phyloP scores from a whole-genome alignment of 177 flowering plant genomes.

The Tripterygium wilfordii region DNA sequence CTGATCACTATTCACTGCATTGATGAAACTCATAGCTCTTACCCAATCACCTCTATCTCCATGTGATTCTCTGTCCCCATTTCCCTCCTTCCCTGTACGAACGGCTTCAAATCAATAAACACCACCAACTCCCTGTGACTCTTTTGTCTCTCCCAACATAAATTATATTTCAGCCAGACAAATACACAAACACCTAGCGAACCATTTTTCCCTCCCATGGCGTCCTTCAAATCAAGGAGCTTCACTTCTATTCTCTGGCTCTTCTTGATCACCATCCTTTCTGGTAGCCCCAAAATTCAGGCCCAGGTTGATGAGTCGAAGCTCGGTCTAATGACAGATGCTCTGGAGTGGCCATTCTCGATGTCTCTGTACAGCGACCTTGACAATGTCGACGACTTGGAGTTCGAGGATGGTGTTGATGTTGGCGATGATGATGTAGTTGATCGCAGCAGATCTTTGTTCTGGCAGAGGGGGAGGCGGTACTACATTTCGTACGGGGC shows the following conservation, averaged over 20 bases:
- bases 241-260: neutral
- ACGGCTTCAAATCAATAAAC: too few relatives aligned
- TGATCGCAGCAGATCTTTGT: slow-evolving; percentile 39
- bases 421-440: neutral
- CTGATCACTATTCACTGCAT: too few relatives aligned
- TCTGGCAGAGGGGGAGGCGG: slow-evolving; percentile 33
- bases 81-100: too few relatives aligned
- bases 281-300: neutral
- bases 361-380: slow-evolving; percentile 20
- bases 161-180: too few relatives aligned
- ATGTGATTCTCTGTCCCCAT: too few relatives aligned
- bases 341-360: slow-evolving; percentile 30
- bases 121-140: too few relatives aligned
- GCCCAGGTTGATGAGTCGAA: slow-evolving; percentile 26
- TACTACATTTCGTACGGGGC: slow-evolving; percentile 86
- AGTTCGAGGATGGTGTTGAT: slow-evolving; percentile 4
- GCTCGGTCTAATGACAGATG: slow-evolving; percentile 16
- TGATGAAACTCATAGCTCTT: too few relatives aligned
- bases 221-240: too few relatives aligned
- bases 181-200: too few relatives aligned
- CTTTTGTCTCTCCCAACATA: too few relatives aligned
- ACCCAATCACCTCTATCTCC: too few relatives aligned
- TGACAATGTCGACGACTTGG: slow-evolving; percentile 9
- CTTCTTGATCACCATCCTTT: neutral
- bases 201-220: too few relatives aligned